phyloP scores from a whole-genome alignment of 192 early-diverging fungal genomes.

The Linnemannia exigua region DNA sequence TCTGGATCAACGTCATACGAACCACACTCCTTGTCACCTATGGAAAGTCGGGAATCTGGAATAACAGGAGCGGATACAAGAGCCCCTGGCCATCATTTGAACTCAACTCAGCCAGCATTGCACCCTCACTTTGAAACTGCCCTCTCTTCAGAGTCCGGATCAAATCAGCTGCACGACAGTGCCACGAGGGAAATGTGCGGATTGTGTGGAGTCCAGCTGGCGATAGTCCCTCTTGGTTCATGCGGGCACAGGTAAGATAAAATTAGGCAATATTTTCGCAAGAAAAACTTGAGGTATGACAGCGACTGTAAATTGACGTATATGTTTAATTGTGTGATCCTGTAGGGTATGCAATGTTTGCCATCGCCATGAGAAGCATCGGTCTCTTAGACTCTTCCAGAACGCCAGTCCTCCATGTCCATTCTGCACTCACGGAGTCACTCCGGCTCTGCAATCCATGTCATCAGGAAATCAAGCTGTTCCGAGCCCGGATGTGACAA shows the following conservation, averaged over 20 bases:
- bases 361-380: conserved; percentile 43
- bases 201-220: conserved; percentile 29
- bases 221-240: conserved; percentile 13
- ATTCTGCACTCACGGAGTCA: conserved; percentile 33
- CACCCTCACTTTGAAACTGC: conserved; percentile 17
- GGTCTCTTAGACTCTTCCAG: conserved; percentile 25
- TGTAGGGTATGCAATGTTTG: conserved; percentile 42
- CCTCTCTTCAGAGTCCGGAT: no score
- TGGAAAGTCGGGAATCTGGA: not conserved
- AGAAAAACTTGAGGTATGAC: no score
- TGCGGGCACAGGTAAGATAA: conserved; percentile 51
- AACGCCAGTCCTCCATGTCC: conserved; percentile 26
- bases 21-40: not conserved
- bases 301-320: not conserved
- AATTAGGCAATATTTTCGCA: not conserved
- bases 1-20: not conserved
- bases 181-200: conserved; percentile 18
- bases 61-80: not conserved
- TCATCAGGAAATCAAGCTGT: not conserved
- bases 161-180: not conserved
- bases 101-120: not conserved
- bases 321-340: not conserved
- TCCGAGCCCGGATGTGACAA: not conserved
- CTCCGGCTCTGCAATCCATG: not conserved
- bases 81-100: not conserved